Evolutionary conservation across 1,284 basidiomycete species (phyloP), one percentile per base, ranked within the genome.

Genomic region (Ganoderma leucocontextum): DNA sequence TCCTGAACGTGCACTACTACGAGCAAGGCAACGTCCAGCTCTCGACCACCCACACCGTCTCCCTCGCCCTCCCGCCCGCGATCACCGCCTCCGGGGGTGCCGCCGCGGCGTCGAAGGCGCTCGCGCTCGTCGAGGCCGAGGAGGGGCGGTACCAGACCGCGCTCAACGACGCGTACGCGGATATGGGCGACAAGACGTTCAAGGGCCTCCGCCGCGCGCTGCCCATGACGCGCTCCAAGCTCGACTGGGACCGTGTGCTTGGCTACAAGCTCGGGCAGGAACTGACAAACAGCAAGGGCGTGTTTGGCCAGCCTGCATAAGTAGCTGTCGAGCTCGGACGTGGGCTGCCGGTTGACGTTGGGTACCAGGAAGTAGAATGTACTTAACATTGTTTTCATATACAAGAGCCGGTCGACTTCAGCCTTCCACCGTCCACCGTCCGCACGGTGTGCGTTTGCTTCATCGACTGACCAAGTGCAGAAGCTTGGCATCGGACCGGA

Each of bases 11-110:
- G 33, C 96, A 98, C 79, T 98, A 98, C 78, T 98, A 96, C 77
- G 96, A 98, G 80, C 95, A 97, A 80, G 96, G 95, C 75, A 97
- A 97, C 78, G 96, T 97, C 39, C 96, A 98, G 87, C 86, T 98
- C 41, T 85, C 90, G 33, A 93, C 96, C 8, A 88, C 84, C 2
- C 92, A 95, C 77, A 82, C 82, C 17, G 80, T 93, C 44, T 87
- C 88, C 8, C 85, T 95, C 74, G 80, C 85, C 5, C 85, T 95
- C 47, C 91, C 94, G 2, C 78, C 87, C 19, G 83, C 86, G 1
- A 81, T 91, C 53, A 78, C 83, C 3, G 81, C 85, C 2, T 82
- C 86, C 2, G 79, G 87, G 8, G 85, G 89, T 3, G 79, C 81
- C 33, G 81, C 87, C 1, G 87, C 92, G 2, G 87, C 88, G 25